These are phyloP conservation scores for Umbelopsis isabellina DNA, from an alignment of 192 early-diverging fungal species.

Conservation along the genomic window DNA sequence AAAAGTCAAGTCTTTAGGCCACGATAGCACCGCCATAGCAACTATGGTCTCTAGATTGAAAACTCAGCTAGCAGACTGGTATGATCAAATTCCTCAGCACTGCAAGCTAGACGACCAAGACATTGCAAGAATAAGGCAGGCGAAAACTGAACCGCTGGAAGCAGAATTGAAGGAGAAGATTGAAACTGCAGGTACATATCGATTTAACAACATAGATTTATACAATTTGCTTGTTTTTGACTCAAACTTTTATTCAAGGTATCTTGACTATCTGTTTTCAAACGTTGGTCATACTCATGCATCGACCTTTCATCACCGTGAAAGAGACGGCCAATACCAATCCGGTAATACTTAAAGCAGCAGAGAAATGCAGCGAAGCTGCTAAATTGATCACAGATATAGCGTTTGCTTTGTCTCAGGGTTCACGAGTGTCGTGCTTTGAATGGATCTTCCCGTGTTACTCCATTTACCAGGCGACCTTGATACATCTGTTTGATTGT, in stretches of 20 bases:
- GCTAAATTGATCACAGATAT: conserved; percentile 32
- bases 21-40: conserved; percentile 19
- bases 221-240: not conserved
- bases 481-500: conserved; percentile 40
- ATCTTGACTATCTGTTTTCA: conserved; percentile 35
- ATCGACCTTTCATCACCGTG: conserved; percentile 39
- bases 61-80: conserved; percentile 36
- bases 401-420: not conserved
- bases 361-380: conserved; percentile 19
- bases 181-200: conserved; percentile 13
- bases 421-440: not conserved
- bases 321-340: not conserved
- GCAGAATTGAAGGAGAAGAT: conserved; percentile 5
- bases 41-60: conserved; percentile 33
- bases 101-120: not conserved
- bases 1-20: conserved; percentile 31
- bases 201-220: too few species aligned
- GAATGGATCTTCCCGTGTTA: conserved; percentile 25
- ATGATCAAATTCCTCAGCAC: conserved; percentile 17
- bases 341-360: not conserved
- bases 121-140: too few species aligned
- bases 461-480: conserved; percentile 31
- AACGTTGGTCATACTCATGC: conserved; percentile 34
- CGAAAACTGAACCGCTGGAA: too few species aligned
- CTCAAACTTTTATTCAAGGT: not conserved